Conservation (phyloP, 768 basidiomycete genomes). For the Termitomyces sp. region DNA sequence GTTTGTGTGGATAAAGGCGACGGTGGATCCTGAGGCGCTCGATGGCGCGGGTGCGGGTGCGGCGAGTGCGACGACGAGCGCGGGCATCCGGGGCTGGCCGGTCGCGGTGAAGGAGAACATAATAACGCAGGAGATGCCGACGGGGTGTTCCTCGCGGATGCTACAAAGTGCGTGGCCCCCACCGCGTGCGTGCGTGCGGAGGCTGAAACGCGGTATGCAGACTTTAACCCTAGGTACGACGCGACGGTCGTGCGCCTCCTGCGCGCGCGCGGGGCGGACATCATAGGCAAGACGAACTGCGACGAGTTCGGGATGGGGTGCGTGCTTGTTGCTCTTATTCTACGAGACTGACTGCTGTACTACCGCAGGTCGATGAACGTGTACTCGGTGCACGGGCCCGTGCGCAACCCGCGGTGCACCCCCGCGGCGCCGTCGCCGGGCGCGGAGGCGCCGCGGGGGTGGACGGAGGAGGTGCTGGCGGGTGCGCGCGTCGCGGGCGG, state of each 20-base stretch:
- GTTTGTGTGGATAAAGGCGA: too few relatives aligned
- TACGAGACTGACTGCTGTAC: not conserved
- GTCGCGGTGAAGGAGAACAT: conserved; percentile 89
- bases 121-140: conserved; percentile 54
- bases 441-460: not conserved
- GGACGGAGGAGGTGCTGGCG: not conserved
- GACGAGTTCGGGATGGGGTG: conserved; percentile 99
- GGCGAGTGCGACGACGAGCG: too few relatives aligned
- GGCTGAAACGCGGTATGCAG: conserved; percentile 26
- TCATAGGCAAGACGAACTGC: conserved; percentile 89
- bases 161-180: conserved; percentile 44
- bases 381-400: conserved; percentile 69
- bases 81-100: conserved; percentile 34
- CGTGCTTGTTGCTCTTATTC: conserved; percentile 10
- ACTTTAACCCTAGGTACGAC: conserved; percentile 76
- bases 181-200: too few relatives aligned
- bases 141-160: conserved; percentile 76
- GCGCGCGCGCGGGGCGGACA: conserved; percentile 53
- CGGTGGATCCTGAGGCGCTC: too few relatives aligned
- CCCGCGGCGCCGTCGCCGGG: not conserved
- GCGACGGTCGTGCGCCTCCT: conserved; percentile 77
- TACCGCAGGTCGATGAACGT: conserved; percentile 68
- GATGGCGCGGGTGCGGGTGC: too few relatives aligned
- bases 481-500: conserved; percentile 71
- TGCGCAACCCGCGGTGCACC: conserved; percentile 56